Evolutionary conservation across 345 rosid genomes (phyloP), one percentile per base, ranked within the genome.

Genomic region (Eucalyptus curtisii): DNA sequence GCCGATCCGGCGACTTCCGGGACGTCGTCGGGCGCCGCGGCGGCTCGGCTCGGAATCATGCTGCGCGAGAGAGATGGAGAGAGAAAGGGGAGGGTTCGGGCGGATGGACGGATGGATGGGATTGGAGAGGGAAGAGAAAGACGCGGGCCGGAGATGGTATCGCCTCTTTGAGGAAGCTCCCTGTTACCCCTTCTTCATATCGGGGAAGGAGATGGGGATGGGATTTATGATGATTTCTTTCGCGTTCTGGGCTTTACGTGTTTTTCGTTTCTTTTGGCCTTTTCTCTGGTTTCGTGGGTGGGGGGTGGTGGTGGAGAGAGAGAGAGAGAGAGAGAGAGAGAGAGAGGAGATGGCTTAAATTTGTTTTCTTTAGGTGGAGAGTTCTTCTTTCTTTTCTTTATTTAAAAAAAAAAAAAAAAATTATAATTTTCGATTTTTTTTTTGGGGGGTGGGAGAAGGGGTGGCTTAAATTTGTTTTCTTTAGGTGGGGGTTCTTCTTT

Each of bases 21-120:
- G 90, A 87, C 37, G 90, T 92, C 68, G 76, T 91, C 84, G 57
- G 88, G 25, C 25, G 92, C 90, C 86, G 94, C 96, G 93, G 96
- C 94, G 50, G 93, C 96, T 93, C 93, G 94, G 95, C 94, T 93
- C 96, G 96, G 94, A 71, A 88, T 49, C 82, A 76, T 76, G 47
- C 1, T 37, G 82, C 24, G 81, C 2, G 80, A n/a, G 10, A n/a
- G 37, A 24, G 71, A 45, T 55, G 27, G n/a, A 27, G 30, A 66
- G 81, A 31, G 47, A 82, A 14, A 66, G 87, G 87, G 24, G 52
- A 52, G 55, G 53, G 2, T 17, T 19, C 4, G 47, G 71, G 49
- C 27, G 3, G 71, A 53, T 53, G 57, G 25, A 53, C 8, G 30
- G 40, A 50, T 25, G 66, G 76, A 55, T 37, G 61, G 85, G 86